Evolutionary conservation across 2,329 filamentous ascomycete species (phyloP).

Genomic region (Neopestalotiopsis clavispora): DNA sequence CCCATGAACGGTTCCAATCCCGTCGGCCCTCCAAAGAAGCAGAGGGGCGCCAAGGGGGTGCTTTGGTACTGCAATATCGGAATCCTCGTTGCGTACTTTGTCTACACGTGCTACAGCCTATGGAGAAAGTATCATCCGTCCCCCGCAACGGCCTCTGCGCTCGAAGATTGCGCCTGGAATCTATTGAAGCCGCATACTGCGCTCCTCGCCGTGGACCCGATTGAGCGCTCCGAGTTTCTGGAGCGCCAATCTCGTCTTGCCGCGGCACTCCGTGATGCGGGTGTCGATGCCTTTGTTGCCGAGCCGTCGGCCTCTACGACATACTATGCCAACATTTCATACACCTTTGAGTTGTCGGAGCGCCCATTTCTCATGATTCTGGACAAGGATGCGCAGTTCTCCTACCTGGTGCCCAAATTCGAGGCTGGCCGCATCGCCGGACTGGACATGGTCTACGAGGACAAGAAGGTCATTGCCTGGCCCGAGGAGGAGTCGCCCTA

Average conservation of each 20-base stretch:
- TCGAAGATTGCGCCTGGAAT: constrained; percentile 33
- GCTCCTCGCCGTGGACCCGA: constrained; percentile 31
- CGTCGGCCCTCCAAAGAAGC: neutral
- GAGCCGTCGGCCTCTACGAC: constrained; percentile 33
- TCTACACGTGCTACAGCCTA: neutral
- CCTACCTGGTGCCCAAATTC: constrained; percentile 35
- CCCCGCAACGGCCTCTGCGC: neutral
- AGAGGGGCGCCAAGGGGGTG: neutral
- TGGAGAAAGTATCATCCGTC: neutral
- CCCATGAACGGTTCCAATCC: neutral
- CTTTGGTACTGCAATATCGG: neutral
- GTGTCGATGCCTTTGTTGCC: constrained; percentile 34
- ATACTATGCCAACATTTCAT: constrained; percentile 32
- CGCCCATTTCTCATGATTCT: constrained; percentile 34
- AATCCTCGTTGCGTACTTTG: neutral
- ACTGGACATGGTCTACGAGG: constrained; percentile 34
- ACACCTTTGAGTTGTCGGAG: constrained; percentile 31
- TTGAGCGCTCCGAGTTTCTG: constrained; percentile 32
- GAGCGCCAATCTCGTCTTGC: constrained; percentile 30
- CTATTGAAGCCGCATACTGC: constrained; percentile 26
- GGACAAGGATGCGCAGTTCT: constrained; percentile 29
- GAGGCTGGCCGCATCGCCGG: constrained; percentile 34
- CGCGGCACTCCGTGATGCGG: constrained; percentile 24
- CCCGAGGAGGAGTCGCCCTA: constrained; percentile 33
- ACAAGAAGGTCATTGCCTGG: constrained; percentile 32